Percentiles rank a stretch among this genome's conserved stretches.
phyloP scores from a whole-genome alignment of 2,329 filamentous ascomycete genomes.

The Monilinia fructicola region DNA sequence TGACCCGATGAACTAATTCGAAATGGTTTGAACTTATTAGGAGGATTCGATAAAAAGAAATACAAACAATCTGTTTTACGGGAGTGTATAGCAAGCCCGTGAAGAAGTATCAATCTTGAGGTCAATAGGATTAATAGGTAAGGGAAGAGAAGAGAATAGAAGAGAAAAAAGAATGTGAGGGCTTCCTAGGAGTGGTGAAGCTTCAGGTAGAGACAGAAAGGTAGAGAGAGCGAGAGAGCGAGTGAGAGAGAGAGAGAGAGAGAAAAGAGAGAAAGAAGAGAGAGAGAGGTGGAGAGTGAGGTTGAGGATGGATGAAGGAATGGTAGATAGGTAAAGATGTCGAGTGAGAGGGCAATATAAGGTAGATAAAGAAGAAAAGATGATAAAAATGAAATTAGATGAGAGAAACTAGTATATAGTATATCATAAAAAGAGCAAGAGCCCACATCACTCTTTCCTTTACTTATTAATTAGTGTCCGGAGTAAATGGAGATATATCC shows the following conservation, averaged over 20 bases:
- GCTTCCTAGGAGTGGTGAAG: conserved; percentile 1
- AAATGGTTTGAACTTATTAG: not conserved
- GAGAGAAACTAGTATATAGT: not conserved
- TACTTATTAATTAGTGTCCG: not conserved
- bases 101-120: not conserved
- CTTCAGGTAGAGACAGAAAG: no score
- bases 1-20: not conserved
- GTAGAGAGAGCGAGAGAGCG: no score
- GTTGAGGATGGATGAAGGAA: not conserved
- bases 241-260: no score
- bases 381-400: not conserved
- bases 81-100: conserved; percentile 10
- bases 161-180: conserved; percentile 19
- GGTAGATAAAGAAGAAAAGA: not conserved
- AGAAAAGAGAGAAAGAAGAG: conserved; percentile 4
- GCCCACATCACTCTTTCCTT: not conserved
- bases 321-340: conserved; percentile 4
- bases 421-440: conserved; percentile 2
- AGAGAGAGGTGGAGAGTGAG: not conserved
- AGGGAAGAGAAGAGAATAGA: no score
- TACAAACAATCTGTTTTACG: conserved; percentile 5
- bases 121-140: conserved; percentile 11
- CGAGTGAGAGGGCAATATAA: not conserved
- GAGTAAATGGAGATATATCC: not conserved
- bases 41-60: conserved; percentile 8